phyloP scores from a whole-genome alignment of 2,329 filamentous ascomycete genomes.

The Fusarium solani-melongenae region DNA sequence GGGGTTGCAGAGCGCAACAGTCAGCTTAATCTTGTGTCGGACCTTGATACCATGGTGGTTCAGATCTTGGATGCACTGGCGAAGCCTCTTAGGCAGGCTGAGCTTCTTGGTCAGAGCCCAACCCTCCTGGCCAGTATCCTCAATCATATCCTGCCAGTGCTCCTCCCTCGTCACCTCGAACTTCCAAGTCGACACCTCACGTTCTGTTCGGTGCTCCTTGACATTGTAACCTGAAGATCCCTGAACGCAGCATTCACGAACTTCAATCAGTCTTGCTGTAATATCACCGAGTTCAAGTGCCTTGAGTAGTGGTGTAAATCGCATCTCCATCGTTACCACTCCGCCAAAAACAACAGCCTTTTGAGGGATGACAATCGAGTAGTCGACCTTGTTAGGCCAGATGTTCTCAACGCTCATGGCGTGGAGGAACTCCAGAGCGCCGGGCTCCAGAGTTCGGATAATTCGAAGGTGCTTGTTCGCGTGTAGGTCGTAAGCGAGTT shows the following conservation, averaged over 20 bases:
- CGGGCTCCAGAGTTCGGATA: constrained; percentile 80
- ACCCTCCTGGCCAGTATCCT: constrained; percentile 74
- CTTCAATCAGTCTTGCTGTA: constrained; percentile 82
- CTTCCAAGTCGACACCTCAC: constrained; percentile 71
- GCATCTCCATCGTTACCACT: constrained; percentile 84
- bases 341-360: constrained; percentile 96
- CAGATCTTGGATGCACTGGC: constrained; percentile 88
- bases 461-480: constrained; percentile 82
- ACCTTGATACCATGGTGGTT: constrained; percentile 91
- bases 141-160: constrained; percentile 76
- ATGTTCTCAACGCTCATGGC: constrained; percentile 97
- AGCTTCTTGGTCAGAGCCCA: constrained; percentile 70
- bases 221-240: constrained; percentile 58
- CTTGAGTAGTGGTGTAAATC: constrained; percentile 88
- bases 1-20: constrained; percentile 91
- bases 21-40: constrained; percentile 91
- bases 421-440: constrained; percentile 81
- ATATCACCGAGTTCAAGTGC: constrained; percentile 88
- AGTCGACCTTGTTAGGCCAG: constrained; percentile 98
- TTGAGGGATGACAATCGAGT: constrained; percentile 91
- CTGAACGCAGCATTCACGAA: constrained; percentile 72
- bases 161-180: constrained; percentile 66
- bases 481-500: constrained; percentile 87
- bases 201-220: constrained; percentile 71
- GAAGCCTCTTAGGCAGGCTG: constrained; percentile 83